These are phyloP conservation scores for Laguncularia racemosa DNA, from an alignment of 345 rosid species.

Conservation along the genomic window DNA sequence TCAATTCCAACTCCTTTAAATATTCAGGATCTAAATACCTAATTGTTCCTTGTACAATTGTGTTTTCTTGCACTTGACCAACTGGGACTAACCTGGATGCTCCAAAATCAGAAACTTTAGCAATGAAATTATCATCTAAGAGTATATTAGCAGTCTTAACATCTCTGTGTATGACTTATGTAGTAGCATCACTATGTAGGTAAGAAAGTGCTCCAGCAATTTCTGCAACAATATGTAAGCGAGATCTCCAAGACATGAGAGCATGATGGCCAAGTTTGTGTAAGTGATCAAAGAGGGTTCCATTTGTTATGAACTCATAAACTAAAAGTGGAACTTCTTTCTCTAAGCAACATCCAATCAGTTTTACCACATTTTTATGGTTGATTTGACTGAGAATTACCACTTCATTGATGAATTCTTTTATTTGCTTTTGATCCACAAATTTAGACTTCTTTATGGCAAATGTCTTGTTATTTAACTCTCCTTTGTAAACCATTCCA, in stretches of 20 bases:
- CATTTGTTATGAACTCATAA: slow-evolving; percentile 27
- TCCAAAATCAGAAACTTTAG: slow-evolving; percentile 42
- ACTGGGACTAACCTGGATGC: slow-evolving; percentile 29
- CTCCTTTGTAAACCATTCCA: slow-evolving; percentile 36
- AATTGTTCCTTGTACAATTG: slow-evolving; percentile 33
- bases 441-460: slow-evolving; percentile 40
- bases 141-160: slow-evolving; percentile 36
- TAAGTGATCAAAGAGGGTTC: slow-evolving; percentile 31
- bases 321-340: slow-evolving; percentile 35
- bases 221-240: slow-evolving; percentile 23
- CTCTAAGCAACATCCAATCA: slow-evolving; percentile 43
- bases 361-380: slow-evolving; percentile 32
- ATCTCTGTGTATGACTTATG: slow-evolving; percentile 29
- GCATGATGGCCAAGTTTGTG: slow-evolving; percentile 11
- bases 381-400: slow-evolving; percentile 33
- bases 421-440: slow-evolving; percentile 25
- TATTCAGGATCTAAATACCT: slow-evolving; percentile 44
- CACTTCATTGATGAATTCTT: slow-evolving; percentile 40
- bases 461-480: slow-evolving; percentile 17
- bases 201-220: slow-evolving; percentile 23
- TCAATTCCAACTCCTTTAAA: slow-evolving; percentile 13
- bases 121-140: slow-evolving; percentile 21
- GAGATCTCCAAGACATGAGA: slow-evolving; percentile 21
- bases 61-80: slow-evolving; percentile 27
- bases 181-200: slow-evolving; percentile 20